phyloP scores from a whole-genome alignment of 2,329 filamentous ascomycete genomes.

The Aspergillus pseudoglaucus region DNA sequence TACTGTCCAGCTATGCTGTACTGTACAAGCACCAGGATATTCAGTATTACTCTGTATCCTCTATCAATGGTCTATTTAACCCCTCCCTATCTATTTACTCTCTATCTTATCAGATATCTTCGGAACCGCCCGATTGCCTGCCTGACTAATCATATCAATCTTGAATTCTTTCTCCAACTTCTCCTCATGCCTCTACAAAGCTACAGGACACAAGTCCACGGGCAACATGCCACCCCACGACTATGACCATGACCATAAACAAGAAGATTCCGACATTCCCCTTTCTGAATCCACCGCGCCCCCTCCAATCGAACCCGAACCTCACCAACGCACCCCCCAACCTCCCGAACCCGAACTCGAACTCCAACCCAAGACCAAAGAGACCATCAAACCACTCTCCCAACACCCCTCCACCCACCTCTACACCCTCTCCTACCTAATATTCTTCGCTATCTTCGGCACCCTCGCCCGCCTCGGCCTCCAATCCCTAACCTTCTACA shows the following conservation, averaged over 20 bases:
- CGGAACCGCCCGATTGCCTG: too few species aligned
- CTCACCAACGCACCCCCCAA: conserved; percentile 30
- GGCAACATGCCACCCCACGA: too few species aligned
- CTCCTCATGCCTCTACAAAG: too few species aligned
- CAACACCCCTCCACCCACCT: conserved; percentile 48
- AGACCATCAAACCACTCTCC: conserved; percentile 34
- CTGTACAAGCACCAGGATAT: not conserved
- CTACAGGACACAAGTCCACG: too few species aligned
- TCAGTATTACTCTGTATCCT: too few species aligned
- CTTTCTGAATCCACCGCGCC: conserved; percentile 27
- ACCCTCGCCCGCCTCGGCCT: conserved; percentile 77
- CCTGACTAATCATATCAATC: too few species aligned
- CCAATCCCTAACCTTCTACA: conserved; percentile 71
- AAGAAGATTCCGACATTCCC: conserved; percentile 1
- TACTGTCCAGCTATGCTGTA: not conserved
- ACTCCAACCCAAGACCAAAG: conserved; percentile 8
- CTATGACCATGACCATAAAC: too few species aligned
- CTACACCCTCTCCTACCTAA: conserved; percentile 72
- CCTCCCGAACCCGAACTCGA: conserved; percentile 27
- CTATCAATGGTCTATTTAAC: too few species aligned
- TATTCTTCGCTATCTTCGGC: conserved; percentile 79
- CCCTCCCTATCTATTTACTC: too few species aligned
- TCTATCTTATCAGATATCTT: too few species aligned
- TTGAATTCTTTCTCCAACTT: not conserved
- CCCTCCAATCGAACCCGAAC: conserved; percentile 40